Evolutionary conservation across 1,139 yeast species (phyloP), one percentile per base, ranked within the genome.

Genomic region (Hyphopichia burtonii): DNA sequence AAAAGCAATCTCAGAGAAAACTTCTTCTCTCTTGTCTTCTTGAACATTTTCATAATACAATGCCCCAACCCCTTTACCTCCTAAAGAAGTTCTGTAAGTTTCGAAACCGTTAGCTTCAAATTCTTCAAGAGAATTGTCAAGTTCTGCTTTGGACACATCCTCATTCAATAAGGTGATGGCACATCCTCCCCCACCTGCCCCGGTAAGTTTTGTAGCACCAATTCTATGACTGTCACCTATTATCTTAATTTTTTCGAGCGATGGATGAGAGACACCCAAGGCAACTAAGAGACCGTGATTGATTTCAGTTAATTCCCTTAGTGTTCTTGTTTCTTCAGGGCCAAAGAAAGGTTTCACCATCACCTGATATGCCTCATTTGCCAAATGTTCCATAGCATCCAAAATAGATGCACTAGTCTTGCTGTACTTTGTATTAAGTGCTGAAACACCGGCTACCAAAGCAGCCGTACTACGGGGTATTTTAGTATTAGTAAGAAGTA

Each of bases 161-260:
- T 79, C 83, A 39, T 80, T 71, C 11, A 91, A 73, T 40, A 93
- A 68, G 0, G 98, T 93, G 43, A 94, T 85, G 16, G 97, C 96
- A 68, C 99, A 93, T 1, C 99, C 99, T 36, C 99, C 99, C 16
- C 99, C 99, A 20, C 99, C 99, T 0, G 99, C 99, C 35, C 99
- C 99, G 0, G 99, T 93, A 46, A 93, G 74, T 62, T 93, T 93
- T 1, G 99, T 91, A 45, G 87, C 83, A 6, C 99, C 99, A 30
- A 93, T 65, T 2, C 68, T 58, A 43, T 79, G 58, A 36, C 70
- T 73, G 54, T 86, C 91, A 19, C 87, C 77, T 16, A 82, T 68
- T 19, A 78, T 66, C 52, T 82, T 83, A 38, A 91, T 80, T 41
- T 73, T 70, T 58, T 93, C 99, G 45, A 93, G 71, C 16, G 85